phyloP scores from a whole-genome alignment of 257 asterid species.

The Gentiana straminea region DNA sequence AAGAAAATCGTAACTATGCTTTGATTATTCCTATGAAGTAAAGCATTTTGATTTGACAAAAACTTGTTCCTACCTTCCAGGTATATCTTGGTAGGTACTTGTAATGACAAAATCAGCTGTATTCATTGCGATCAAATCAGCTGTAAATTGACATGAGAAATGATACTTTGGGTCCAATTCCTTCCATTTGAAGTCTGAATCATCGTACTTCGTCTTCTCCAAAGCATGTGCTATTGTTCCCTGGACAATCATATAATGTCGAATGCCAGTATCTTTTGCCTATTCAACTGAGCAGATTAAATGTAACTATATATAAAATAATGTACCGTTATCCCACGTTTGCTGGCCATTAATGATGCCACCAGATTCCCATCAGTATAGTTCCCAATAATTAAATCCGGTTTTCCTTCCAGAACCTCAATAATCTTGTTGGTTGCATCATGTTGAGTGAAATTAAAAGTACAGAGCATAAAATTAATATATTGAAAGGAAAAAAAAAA shows the following conservation, averaged over 20 bases:
- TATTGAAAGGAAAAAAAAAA: not conserved
- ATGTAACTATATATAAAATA: constrained; percentile 12
- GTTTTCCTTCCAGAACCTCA: constrained; percentile 84
- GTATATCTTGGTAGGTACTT: constrained; percentile 92
- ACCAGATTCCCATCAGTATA: constrained; percentile 88
- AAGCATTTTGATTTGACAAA: not conserved
- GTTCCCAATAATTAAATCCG: no score
- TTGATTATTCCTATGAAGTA: not conserved
- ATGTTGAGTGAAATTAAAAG: constrained; percentile 14
- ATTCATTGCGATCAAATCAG: constrained; percentile 88
- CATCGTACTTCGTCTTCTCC: constrained; percentile 93
- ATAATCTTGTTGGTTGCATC: constrained; percentile 57
- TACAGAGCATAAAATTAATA: not conserved
- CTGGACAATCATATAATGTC: constrained; percentile 20
- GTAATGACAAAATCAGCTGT: constrained; percentile 81
- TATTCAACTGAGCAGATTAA: not conserved
- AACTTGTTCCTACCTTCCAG: constrained; percentile 53
- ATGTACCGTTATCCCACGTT: constrained; percentile 86
- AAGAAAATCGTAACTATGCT: not conserved
- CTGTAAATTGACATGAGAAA: constrained; percentile 88
- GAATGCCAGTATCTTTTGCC: not conserved
- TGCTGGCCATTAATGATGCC: constrained; percentile 87
- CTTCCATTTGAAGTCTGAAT: constrained; percentile 79
- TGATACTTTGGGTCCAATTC: constrained; percentile 70
- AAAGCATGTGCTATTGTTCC: constrained; percentile 94